phyloP scores from a whole-genome alignment of 2,329 filamentous ascomycete genomes.

The Colletotrichum paranaense region DNA sequence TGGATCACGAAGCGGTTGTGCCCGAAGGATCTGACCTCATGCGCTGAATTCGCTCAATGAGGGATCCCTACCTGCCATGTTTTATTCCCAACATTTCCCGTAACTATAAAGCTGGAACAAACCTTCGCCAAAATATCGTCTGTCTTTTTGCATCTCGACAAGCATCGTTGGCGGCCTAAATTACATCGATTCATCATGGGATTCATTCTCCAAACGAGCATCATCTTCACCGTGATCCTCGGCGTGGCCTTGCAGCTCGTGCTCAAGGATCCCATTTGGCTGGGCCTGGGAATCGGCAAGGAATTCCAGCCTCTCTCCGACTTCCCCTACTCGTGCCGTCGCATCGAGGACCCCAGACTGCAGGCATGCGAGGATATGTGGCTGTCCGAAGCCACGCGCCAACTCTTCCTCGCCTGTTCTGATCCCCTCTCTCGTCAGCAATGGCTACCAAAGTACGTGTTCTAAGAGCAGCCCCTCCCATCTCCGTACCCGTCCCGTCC shows the following conservation, averaged over 20 bases:
- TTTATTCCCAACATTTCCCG: neutral
- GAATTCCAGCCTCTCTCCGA: slow-evolving; percentile 41
- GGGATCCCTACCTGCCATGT: neutral
- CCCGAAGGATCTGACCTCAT: neutral
- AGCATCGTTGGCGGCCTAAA: neutral
- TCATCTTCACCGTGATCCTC: slow-evolving; percentile 33
- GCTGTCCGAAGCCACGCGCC: slow-evolving; percentile 43
- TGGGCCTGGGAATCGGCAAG: slow-evolving; percentile 40
- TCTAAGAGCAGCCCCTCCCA: too few species aligned
- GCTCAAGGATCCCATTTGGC: slow-evolving; percentile 36
- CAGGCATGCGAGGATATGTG: slow-evolving; percentile 47
- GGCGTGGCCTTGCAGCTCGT: slow-evolving; percentile 37
- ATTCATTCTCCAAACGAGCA: slow-evolving; percentile 24
- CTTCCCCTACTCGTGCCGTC: slow-evolving; percentile 44
- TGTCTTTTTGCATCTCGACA: neutral
- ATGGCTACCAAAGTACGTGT: slow-evolving; percentile 43
- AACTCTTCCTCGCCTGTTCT: slow-evolving; percentile 46
- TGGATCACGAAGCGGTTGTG: neutral
- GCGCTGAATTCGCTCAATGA: neutral
- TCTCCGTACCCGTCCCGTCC: neutral
- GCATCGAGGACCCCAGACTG: slow-evolving; percentile 41
- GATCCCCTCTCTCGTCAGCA: slow-evolving; percentile 34
- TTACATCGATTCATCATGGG: neutral
- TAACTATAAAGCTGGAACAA: neutral
- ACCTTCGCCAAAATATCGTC: neutral